phyloP scores from a whole-genome alignment of 2,329 filamentous ascomycete genomes.

The Fonsecaea nubica region DNA sequence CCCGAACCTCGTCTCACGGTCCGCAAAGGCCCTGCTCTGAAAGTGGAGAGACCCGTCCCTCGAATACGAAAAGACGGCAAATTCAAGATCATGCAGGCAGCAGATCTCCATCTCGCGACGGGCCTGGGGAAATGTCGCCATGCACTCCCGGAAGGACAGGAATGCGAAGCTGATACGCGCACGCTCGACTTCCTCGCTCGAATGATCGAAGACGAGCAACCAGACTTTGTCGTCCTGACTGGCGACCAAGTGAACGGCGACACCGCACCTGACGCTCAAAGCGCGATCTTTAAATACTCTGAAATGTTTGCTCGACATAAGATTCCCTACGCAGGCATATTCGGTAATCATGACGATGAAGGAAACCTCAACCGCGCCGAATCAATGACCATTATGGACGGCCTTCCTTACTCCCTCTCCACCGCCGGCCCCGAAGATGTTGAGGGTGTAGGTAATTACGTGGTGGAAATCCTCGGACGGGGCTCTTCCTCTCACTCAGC shows the following conservation, averaged over 20 bases:
- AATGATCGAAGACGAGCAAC: conserved; percentile 89
- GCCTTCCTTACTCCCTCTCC: conserved; percentile 88
- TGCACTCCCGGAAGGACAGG: conserved; percentile 76
- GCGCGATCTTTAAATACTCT: conserved; percentile 91
- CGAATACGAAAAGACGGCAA: conserved; percentile 86
- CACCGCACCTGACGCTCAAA: conserved; percentile 87
- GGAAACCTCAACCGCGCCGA: conserved; percentile 75
- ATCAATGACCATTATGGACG: conserved; percentile 86
- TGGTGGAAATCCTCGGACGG: conserved; percentile 84
- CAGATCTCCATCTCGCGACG: conserved; percentile 93
- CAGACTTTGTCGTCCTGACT: conserved; percentile 87
- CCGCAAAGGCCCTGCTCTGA: conserved; percentile 70
- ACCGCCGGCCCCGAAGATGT: conserved; percentile 79
- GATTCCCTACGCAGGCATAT: conserved; percentile 91
- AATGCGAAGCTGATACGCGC: conserved; percentile 88
- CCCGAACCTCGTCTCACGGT: conserved; percentile 79
- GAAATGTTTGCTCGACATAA: conserved; percentile 82
- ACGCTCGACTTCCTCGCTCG: conserved; percentile 87
- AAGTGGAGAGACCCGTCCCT: conserved; percentile 72
- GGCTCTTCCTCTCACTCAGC: conserved; percentile 83
- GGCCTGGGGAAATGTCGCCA: conserved; percentile 86
- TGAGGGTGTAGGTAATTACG: conserved; percentile 93
- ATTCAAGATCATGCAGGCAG: conserved; percentile 96
- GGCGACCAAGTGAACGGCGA: conserved; percentile 97
- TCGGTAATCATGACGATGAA: conserved; percentile 98